Evolutionary conservation across 768 basidiomycete genomes (phyloP).

Genomic region (Lactarius vividus): DNA sequence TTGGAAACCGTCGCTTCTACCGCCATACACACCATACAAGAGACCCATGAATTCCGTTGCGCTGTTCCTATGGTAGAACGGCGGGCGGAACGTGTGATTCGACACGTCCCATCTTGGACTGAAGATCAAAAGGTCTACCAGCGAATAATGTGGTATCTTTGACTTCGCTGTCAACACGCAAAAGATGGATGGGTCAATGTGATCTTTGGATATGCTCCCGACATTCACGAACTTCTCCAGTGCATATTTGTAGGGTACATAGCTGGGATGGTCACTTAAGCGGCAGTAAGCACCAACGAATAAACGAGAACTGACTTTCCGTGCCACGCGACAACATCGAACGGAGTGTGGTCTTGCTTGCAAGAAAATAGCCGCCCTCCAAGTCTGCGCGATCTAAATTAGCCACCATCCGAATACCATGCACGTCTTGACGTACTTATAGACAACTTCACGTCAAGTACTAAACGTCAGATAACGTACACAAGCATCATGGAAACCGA

Average conservation of each 20-base stretch:
- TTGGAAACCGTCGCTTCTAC: slow-evolving; percentile 58
- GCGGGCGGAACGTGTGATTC: slow-evolving; percentile 55
- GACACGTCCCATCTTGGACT: slow-evolving; percentile 65
- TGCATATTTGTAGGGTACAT: slow-evolving; percentile 66
- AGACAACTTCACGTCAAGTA: slow-evolving; percentile 46
- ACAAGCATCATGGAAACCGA: background rate
- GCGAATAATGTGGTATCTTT: slow-evolving; percentile 53
- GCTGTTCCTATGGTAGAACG: slow-evolving; percentile 67
- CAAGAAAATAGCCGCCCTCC: slow-evolving; percentile 53
- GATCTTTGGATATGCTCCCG: slow-evolving; percentile 64
- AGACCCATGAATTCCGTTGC: slow-evolving; percentile 65
- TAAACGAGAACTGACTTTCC: slow-evolving; percentile 48
- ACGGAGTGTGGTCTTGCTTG: slow-evolving; percentile 61
- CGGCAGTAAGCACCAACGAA: background rate
- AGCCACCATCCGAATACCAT: background rate
- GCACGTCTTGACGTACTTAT: background rate
- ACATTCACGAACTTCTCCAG: slow-evolving; percentile 62
- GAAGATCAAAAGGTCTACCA: slow-evolving; percentile 65
- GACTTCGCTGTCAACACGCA: slow-evolving; percentile 67
- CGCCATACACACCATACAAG: slow-evolving; percentile 60
- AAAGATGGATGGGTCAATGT: slow-evolving; percentile 68
- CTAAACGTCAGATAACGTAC: slow-evolving; percentile 29
- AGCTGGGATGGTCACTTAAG: slow-evolving; percentile 37
- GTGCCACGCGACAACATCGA: slow-evolving; percentile 71
- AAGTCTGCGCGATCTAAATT: slow-evolving; percentile 38